Evolutionary conservation across 2,329 filamentous ascomycete genomes (phyloP), one percentile per base, ranked within the genome.

Genomic region (Monosporascus sp.): DNA sequence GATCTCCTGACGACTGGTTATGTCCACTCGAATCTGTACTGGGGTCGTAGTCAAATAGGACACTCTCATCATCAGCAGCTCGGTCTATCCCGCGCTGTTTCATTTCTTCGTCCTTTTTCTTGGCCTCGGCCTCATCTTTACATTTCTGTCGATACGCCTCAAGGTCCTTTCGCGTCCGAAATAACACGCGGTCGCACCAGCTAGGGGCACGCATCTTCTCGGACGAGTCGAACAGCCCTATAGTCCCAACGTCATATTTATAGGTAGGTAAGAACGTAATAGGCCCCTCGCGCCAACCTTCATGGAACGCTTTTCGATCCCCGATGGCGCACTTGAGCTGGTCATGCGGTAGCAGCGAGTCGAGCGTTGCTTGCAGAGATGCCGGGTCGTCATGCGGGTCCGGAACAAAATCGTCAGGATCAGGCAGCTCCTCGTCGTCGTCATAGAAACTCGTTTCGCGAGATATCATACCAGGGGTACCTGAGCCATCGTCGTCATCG

Each of bases 111-210:
- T 97, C 91, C 57, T 81, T 87, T 62, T 83, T 86, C 59, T 81
- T 84, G 0, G 87, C 80, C 22, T 85, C 81, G 52, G 84, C 82
- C 55, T 86, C 82, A 52, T 93, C 70, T 52, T 77, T 76, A 1
- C 81, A 67, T 52, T 81, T 85, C 37, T 75, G 74, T 49, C 91
- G 84, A 61, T 90, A 87, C 3, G 77, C 78, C 26, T 86, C 72
- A 58, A 82, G 86, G 64, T 94, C 86, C 47, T 77, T 81, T 41
- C 87, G 83, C 2, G 91, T 94, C 7, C 93, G 82, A 68, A 86
- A 99, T 1, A 99, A 72, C 46, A 99, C 92, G 17, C 94, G 87
- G 72, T 99, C 94, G 68, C 94, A 99, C 93, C 94, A 99, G 67
- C 91, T 96, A 3, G 94, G 94, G 2, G 90, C 88, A 51, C 95